Evolutionary conservation across 2,329 filamentous ascomycete species (phyloP).

Genomic region (Taxawa tesnikishii): DNA sequence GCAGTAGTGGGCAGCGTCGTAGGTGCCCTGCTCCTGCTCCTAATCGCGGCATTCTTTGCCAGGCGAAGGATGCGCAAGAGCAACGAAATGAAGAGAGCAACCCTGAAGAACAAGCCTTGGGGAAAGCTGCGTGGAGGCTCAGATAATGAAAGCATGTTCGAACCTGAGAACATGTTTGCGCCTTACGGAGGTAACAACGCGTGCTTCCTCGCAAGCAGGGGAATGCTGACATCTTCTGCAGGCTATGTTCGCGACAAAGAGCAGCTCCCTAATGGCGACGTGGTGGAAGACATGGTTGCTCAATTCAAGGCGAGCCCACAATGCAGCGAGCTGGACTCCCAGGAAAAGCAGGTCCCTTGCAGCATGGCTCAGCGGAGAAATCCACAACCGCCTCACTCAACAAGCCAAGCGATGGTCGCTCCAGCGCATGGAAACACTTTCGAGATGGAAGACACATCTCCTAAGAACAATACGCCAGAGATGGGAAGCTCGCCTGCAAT

Average conservation of each 20-base stretch:
- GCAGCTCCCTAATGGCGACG: neutral
- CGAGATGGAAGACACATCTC: constrained; percentile 11
- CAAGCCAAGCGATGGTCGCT: constrained; percentile 6
- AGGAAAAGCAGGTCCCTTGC: neutral
- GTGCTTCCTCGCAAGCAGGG: neutral
- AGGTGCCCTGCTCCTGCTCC: constrained; percentile 8
- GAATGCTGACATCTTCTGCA: neutral
- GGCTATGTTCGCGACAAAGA: neutral
- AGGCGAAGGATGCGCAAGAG: constrained; percentile 10
- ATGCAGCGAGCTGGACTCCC: neutral
- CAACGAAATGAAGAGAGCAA: constrained; percentile 11
- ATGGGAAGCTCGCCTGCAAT: constrained; percentile 11
- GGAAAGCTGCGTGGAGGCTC: constrained; percentile 8
- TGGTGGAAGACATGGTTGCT: neutral
- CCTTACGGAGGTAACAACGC: constrained; percentile 16
- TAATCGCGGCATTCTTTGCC: constrained; percentile 10
- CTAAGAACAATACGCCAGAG: neutral
- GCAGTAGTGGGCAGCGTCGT: constrained; percentile 12
- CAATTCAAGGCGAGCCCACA: neutral
- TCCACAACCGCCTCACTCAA: constrained; percentile 9
- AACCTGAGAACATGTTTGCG: constrained; percentile 16
- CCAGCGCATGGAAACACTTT: constrained; percentile 2
- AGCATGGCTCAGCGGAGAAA: neutral
- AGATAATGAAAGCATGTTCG: too few relatives aligned
- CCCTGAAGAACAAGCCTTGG: constrained; percentile 8